Evolutionary conservation across 306 rosid species (phyloP).

Genomic region (Fagus crenata): DNA sequence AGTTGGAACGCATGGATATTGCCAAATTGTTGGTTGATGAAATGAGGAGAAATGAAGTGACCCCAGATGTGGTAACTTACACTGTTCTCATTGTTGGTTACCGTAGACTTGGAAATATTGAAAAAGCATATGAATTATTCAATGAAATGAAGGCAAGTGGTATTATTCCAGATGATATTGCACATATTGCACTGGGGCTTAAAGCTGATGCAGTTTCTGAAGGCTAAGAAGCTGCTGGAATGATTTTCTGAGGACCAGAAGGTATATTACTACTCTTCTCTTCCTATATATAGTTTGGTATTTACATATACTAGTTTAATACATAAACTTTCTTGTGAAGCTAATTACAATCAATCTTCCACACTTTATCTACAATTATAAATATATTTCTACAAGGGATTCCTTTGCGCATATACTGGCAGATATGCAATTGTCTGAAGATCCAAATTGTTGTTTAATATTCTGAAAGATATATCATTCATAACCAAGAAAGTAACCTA

Average conservation of each 20-base stretch:
- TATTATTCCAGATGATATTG: slow-evolving; percentile 46
- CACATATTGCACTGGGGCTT: slow-evolving; percentile 24
- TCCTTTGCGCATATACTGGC: not conserved
- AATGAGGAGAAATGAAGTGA: slow-evolving; percentile 42
- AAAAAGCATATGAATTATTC: slow-evolving; percentile 36
- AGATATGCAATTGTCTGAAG: not conserved
- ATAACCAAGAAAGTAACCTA: not conserved
- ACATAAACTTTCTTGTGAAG: not conserved
- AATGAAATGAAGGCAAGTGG: slow-evolving; percentile 43
- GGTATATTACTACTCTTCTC: slow-evolving; percentile 31
- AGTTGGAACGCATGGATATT: slow-evolving; percentile 45
- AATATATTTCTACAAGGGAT: not conserved
- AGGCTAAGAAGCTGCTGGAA: slow-evolving; percentile 27
- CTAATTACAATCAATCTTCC: not conserved
- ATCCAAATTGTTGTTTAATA: not conserved
- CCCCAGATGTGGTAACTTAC: slow-evolving; percentile 55
- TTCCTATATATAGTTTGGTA: slow-evolving; percentile 11
- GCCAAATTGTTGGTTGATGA: slow-evolving; percentile 45
- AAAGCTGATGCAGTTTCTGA: slow-evolving; percentile 23
- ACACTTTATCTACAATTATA: not conserved
- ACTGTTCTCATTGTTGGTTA: slow-evolving; percentile 48
- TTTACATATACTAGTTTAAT: slow-evolving; percentile 18
- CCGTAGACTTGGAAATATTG: slow-evolving; percentile 33
- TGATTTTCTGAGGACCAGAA: slow-evolving; percentile 28
- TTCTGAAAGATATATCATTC: slow-evolving; percentile 2